Conservation (phyloP, 495 filamentous ascomycete genomes). For the Penicillium alfredii region DNA sequence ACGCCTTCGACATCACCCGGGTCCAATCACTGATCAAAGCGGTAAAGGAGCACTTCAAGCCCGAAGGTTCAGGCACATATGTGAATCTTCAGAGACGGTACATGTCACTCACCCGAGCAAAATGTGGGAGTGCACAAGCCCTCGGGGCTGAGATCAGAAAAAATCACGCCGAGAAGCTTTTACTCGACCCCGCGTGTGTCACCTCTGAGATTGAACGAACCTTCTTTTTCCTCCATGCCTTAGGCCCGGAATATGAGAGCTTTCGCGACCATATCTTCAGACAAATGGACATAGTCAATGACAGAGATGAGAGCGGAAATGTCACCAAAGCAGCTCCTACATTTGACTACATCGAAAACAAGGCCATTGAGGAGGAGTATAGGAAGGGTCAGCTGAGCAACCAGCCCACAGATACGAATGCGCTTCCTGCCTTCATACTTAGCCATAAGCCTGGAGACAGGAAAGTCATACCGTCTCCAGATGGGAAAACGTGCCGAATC, state of each 20-base stretch:
- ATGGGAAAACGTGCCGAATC: slow-evolving; percentile 10
- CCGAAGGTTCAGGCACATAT: slow-evolving; percentile 9
- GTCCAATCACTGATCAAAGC: slow-evolving; percentile 8
- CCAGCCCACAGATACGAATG: slow-evolving; percentile 6
- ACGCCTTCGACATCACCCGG: slow-evolving; percentile 9
- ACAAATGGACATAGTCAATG: slow-evolving; percentile 12
- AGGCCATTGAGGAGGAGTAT: slow-evolving; percentile 15
- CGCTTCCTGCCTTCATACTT: slow-evolving; percentile 10
- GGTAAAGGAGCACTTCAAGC: slow-evolving; percentile 10
- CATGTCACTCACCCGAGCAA: slow-evolving; percentile 9
- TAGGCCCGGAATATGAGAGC: slow-evolving; percentile 11
- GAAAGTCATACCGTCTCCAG: slow-evolving; percentile 6
- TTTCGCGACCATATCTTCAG: slow-evolving; percentile 12
- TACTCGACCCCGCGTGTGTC: slow-evolving; percentile 10
- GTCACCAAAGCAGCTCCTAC: slow-evolving; percentile 10
- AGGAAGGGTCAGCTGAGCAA: slow-evolving; percentile 13
- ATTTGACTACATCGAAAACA: slow-evolving; percentile 15
- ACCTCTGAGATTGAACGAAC: slow-evolving; percentile 13
- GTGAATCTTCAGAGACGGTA: slow-evolving; percentile 10
- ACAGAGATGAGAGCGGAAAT: slow-evolving; percentile 8
- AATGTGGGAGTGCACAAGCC: slow-evolving; percentile 10
- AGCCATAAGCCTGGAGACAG: slow-evolving; percentile 4
- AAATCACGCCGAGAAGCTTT: slow-evolving; percentile 11
- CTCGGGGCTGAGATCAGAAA: slow-evolving; percentile 10
- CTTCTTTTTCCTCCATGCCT: slow-evolving; percentile 9